Evolutionary conservation across 495 filamentous ascomycete genomes (phyloP), one percentile per base, ranked within the genome.

Genomic region (Poronia punctata): DNA sequence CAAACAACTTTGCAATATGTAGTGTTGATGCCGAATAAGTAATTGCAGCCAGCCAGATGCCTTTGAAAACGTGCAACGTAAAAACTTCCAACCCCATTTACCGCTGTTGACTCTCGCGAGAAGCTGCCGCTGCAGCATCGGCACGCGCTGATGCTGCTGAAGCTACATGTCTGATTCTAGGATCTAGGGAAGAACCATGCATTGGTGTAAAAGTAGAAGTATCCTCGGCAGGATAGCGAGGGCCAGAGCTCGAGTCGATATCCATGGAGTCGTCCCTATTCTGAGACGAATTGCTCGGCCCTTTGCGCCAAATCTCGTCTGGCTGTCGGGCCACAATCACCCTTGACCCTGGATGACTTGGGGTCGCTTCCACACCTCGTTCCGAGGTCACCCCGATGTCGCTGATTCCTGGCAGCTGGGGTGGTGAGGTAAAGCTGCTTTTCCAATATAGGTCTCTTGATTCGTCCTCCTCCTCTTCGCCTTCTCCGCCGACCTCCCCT

Each of bases 251-350:
- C 12, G 40, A 38, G 19, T 53, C 49, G 17, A 57, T 36, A 11
- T 59, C 55, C 55, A 55, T 59, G 5, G 38, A 39, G 24, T 59
- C 55, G 6, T 50, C 46, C 31, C 48, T 39, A 21, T 27, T 32
- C 32, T 39, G 31, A 19, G 37, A 44, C 14, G 46, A 11, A 30
- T 31, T 45, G 27, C 35, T 38, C 17, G 53, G 50, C 12, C 52
- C 52, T 23, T 59, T 59, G 24, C 52, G 50, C 55, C 55, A 59
- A 27, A 59, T 34, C 5, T 56, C 55, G 25, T 59, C 55, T 9
- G 46, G 37, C 9, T 45, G 41, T 28, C 55, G 48, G 12, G 49
- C 52, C 17, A 59, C 43, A 4, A 43, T 44, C 43, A 56, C 49
- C 39, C 53, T 43, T 16, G 56, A 46, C n/a, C 39, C 48, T 0